Percentiles rank a stretch among this genome's conserved stretches.
These are phyloP conservation scores for Solioccasus polychromus DNA, from an alignment of 768 basidiomycete genomes.

Conservation along the genomic window DNA sequence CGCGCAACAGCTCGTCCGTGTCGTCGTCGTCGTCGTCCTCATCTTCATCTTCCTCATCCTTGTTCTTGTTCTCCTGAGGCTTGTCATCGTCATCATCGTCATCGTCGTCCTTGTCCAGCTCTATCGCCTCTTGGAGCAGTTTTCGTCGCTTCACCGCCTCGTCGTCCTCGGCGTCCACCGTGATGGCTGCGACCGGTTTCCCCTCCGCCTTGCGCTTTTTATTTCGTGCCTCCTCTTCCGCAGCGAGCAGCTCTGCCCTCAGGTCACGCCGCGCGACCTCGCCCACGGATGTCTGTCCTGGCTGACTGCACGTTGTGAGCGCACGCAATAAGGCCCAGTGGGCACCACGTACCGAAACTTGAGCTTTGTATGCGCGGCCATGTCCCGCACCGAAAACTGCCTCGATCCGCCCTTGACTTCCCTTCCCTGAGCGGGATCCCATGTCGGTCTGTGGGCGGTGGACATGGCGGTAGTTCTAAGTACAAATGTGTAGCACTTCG, in stretches of 20 bases:
- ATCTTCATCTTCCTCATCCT: conserved; percentile 50
- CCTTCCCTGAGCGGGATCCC: conserved; percentile 94
- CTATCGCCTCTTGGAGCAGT: conserved; percentile 80
- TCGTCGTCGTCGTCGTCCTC: conserved; percentile 58
- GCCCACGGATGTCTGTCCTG: conserved; percentile 78
- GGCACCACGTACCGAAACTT: conserved; percentile 77
- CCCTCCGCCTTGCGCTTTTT: conserved; percentile 94
- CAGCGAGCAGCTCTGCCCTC: conserved; percentile 74
- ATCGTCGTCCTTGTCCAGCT: conserved; percentile 87
- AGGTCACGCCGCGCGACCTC: conserved; percentile 83
- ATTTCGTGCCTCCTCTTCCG: conserved; percentile 83
- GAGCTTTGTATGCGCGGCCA: conserved; percentile 95
- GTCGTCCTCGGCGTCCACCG: conserved; percentile 51
- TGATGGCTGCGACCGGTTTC: conserved; percentile 34
- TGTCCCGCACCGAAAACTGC: conserved; percentile 89
- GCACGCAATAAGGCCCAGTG: background rate
- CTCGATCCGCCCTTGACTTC: conserved; percentile 91
- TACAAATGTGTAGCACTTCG: conserved; percentile 5
- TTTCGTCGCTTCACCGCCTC: conserved; percentile 80
- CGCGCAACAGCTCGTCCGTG: conserved; percentile 89
- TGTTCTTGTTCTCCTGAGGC: conserved; percentile 32
- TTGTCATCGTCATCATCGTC: conserved; percentile 60
- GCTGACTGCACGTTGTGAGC: conserved; percentile 50
- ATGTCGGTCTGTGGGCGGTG: conserved; percentile 92
- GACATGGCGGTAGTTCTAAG: conserved; percentile 53